Conservation (phyloP, 2,329 filamentous ascomycete species). For the Penicillium sumatraense region DNA sequence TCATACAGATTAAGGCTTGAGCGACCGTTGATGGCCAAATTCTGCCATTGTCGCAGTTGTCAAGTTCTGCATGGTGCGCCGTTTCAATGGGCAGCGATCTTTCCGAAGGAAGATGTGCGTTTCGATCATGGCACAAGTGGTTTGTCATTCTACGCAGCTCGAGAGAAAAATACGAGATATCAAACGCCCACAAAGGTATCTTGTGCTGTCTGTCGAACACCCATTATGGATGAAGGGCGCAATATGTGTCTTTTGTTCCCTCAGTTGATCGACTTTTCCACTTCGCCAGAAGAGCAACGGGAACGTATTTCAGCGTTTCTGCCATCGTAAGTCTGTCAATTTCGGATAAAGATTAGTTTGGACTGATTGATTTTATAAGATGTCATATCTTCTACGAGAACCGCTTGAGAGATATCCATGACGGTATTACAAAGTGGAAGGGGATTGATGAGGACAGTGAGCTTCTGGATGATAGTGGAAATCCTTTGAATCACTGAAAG, state of each 20-base stretch:
- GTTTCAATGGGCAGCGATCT: slow-evolving; percentile 89
- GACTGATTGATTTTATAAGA: slow-evolving; percentile 66
- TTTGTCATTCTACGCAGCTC: slow-evolving; percentile 73
- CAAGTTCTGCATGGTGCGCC: slow-evolving; percentile 81
- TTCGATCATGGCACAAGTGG: slow-evolving; percentile 69
- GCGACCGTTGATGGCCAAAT: slow-evolving; percentile 74
- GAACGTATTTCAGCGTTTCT: not conserved
- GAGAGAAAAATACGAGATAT: slow-evolving; percentile 65
- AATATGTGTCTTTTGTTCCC: slow-evolving; percentile 85
- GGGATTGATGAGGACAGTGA: slow-evolving; percentile 67
- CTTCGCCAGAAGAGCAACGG: not conserved
- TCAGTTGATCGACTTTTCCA: slow-evolving; percentile 50
- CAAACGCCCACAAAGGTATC: slow-evolving; percentile 80
- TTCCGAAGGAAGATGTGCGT: slow-evolving; percentile 76
- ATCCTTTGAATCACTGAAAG: slow-evolving; percentile 2
- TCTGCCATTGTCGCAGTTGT: slow-evolving; percentile 82
- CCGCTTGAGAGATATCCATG: slow-evolving; percentile 74
- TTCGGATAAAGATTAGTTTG: not conserved
- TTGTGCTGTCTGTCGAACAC: slow-evolving; percentile 73
- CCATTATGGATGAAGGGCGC: slow-evolving; percentile 86
- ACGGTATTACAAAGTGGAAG: slow-evolving; percentile 79
- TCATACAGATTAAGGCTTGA: slow-evolving; percentile 71
- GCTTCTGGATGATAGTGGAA: slow-evolving; percentile 59
- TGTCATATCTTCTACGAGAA: slow-evolving; percentile 81
- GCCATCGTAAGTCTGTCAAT: not conserved